Conservation (phyloP, 202 grass and related monocot species). For the Setaria viridis region DNA sequence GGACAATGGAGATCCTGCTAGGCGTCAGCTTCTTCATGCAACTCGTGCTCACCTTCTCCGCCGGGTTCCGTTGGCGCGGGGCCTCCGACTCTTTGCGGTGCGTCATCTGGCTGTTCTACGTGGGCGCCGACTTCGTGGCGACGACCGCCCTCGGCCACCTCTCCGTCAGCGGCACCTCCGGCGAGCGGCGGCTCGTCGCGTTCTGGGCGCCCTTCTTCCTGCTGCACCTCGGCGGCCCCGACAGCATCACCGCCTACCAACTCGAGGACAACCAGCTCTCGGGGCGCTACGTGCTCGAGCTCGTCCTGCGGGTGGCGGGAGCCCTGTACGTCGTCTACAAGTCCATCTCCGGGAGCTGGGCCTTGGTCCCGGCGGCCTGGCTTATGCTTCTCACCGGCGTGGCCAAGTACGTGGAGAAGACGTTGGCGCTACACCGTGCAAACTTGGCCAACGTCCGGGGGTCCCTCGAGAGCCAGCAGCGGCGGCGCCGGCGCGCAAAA, state of each 20-base stretch:
- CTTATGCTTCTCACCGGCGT: constrained; percentile 34
- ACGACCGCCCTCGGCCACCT: constrained; percentile 43
- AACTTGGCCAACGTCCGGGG: constrained; percentile 39
- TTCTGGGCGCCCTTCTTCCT: constrained; percentile 60
- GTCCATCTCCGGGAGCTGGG: background rate
- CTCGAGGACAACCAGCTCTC: constrained; percentile 65
- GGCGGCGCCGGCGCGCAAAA: background rate
- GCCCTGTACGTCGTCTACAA: background rate
- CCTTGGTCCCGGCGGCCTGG: background rate
- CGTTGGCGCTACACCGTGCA: constrained; percentile 17
- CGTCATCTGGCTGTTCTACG: constrained; percentile 37
- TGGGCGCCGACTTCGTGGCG: constrained; percentile 41
- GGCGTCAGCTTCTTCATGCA: background rate
- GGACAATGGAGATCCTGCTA: constrained; percentile 7
- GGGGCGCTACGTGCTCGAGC: constrained; percentile 20
- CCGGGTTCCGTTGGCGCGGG: constrained; percentile 15
- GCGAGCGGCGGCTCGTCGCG: background rate
- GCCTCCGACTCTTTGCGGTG: background rate
- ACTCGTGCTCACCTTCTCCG: background rate
- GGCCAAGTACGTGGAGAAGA: constrained; percentile 53
- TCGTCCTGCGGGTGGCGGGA: constrained; percentile 1
- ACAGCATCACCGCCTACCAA: constrained; percentile 53
- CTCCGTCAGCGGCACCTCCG: background rate
- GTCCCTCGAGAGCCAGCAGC: background rate
- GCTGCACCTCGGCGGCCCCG: constrained; percentile 55